Base-by-base conservation (phyloP, 2,329 filamentous ascomycete species). In the Penicillium palitans region DNA sequence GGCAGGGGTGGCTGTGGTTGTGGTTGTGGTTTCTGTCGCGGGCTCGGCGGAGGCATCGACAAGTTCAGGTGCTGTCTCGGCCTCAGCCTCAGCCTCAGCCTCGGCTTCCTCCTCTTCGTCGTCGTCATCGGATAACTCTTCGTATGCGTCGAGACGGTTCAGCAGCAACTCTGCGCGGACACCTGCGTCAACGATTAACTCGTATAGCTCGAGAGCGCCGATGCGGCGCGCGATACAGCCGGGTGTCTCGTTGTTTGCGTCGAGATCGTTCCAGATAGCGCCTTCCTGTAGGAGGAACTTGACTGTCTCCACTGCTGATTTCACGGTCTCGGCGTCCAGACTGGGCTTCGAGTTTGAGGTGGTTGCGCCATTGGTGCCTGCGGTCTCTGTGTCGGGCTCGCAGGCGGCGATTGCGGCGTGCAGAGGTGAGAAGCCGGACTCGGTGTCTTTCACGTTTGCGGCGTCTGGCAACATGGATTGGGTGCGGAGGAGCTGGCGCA, bases 181-280 rank as follows among this genome's bases (percentile, higher is more conserved):
- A 17, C 95, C 95, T 2, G 93, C 93, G 71, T 93, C 90, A 8
- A 98, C 90, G 72, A 93, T 90, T 57, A 92, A 75, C 41, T 89
- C 84, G 72, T 99, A 98, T 37, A 97, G 77, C 50, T 85, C 83
- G 54, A 76, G 81, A 67, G 90, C 79, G 0, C 89, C 88, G 25
- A 97, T 65, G 46, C 85, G 73, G 29, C 82, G 81, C 9, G 95
- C 95, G 44, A 97, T 79, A 73, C 93, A 98, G 8, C 92, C 95
- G 0, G 95, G 92, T 3, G 95, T 98, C 80, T 98, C 93, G 68
- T 91, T 84, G 66, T 90, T 88, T 65, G 81, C 78, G 74, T 98
- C 91, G 56, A 98, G 80, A 73, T 97, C 93, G 78, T 99, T 99
- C 95, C 95, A 99, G 66, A 98, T 97, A 12, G 91, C 95, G 33